These are phyloP conservation scores for Solanum clarkiae DNA, from an alignment of 257 asterid species.

Conservation along the genomic window DNA sequence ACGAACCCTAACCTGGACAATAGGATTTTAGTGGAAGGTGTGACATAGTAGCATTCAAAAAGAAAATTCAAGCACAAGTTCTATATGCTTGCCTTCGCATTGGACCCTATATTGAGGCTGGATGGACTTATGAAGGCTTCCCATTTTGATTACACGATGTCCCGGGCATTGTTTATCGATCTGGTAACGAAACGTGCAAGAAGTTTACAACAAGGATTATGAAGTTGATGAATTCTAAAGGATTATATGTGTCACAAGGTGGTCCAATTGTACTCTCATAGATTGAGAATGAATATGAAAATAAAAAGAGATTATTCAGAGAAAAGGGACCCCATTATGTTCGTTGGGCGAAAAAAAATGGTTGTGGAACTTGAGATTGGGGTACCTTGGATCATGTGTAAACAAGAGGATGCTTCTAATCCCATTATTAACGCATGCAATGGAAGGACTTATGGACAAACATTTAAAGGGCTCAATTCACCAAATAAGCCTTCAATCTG, in stretches of 20 bases:
- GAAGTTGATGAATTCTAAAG: slow-evolving; percentile 58
- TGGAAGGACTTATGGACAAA: slow-evolving; percentile 63
- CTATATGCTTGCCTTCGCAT: slow-evolving; percentile 71
- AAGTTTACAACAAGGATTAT: slow-evolving; percentile 65
- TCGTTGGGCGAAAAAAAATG: slow-evolving; percentile 74
- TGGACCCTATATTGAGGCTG: slow-evolving; percentile 77
- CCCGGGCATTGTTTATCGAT: slow-evolving; percentile 50
- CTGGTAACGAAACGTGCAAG: slow-evolving; percentile 78
- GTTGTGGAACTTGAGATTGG: slow-evolving; percentile 65
- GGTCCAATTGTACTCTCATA: slow-evolving; percentile 65
- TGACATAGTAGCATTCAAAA: slow-evolving; percentile 51
- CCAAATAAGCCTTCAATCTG: slow-evolving; percentile 87
- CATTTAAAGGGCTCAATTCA: slow-evolving; percentile 76
- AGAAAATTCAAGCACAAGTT: slow-evolving; percentile 56
- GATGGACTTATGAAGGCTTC: slow-evolving; percentile 89
- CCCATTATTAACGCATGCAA: slow-evolving; percentile 86
- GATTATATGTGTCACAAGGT: slow-evolving; percentile 71
- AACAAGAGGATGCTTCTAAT: slow-evolving; percentile 86
- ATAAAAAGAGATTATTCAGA: slow-evolving; percentile 29
- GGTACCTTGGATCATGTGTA: slow-evolving; percentile 96
- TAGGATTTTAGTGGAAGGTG: slow-evolving; percentile 65
- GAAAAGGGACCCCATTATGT: slow-evolving; percentile 60
- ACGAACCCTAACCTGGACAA: slow-evolving; percentile 72
- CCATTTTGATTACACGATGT: slow-evolving; percentile 90
- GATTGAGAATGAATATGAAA: slow-evolving; percentile 88